Evolutionary conservation across 2,329 filamentous ascomycete genomes (phyloP).

Genomic region (Aspergillus unguis): DNA sequence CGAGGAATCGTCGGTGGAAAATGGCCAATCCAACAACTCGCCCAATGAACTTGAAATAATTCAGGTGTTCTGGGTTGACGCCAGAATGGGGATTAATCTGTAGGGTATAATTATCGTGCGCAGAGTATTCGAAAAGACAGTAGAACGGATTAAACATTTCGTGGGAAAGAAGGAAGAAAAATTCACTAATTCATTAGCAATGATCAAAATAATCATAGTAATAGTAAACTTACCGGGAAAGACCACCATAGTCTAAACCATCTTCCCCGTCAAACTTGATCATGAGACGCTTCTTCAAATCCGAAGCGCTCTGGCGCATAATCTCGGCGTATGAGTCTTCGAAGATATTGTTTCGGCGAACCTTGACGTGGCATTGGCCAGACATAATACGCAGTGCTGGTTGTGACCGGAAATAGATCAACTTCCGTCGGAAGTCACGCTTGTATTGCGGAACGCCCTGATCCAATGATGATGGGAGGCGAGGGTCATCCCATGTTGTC

Average conservation of each 20-base stretch:
- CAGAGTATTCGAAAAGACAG: conserved; percentile 98
- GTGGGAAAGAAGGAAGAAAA: conserved; percentile 98
- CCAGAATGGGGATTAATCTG: conserved; percentile 99
- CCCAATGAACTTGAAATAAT: conserved; percentile 99
- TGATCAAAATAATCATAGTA: background rate
- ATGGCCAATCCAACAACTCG: conserved; percentile 95
- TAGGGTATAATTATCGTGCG: conserved; percentile 98
- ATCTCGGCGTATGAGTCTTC: conserved; percentile 99
- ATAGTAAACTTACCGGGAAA: conserved; percentile 62
- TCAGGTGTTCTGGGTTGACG: conserved; percentile 98
- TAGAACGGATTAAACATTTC: conserved; percentile 99
- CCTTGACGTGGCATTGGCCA: conserved; percentile 97
- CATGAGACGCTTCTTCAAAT: conserved; percentile 98
- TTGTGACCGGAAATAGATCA: conserved; percentile 99
- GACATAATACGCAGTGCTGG: conserved; percentile 92
- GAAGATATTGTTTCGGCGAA: conserved; percentile 93
- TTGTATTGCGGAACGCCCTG: conserved; percentile 99
- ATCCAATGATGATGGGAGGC: conserved; percentile 89
- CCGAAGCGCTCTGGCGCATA: conserved; percentile 89
- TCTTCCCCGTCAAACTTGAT: conserved; percentile 99
- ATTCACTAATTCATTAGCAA: conserved; percentile 62
- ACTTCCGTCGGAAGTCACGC: conserved; percentile 94
- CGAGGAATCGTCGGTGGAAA: conserved; percentile 94
- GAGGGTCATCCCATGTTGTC: conserved; percentile 97
- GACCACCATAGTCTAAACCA: conserved; percentile 93